Conservation (phyloP, 2,329 filamentous ascomycete genomes). For the Penicillium sclerotigenum region DNA sequence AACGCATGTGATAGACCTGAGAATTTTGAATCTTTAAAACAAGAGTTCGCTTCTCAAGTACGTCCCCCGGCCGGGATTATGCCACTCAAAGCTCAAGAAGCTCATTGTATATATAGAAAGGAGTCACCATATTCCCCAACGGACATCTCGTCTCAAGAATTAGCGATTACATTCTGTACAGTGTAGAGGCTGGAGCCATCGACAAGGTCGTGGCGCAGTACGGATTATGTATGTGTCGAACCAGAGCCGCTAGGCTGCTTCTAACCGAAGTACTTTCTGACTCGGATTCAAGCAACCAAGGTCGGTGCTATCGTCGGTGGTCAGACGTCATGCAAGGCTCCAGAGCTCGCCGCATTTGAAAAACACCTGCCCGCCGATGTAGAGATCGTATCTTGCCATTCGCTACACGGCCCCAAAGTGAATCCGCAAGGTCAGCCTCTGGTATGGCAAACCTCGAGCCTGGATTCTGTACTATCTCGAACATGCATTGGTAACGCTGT, state of each 20-base stretch:
- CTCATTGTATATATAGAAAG: constrained; percentile 62
- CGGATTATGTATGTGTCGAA: constrained; percentile 73
- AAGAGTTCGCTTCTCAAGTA: constrained; percentile 88
- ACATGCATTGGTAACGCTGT: constrained; percentile 14
- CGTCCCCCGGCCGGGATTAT: constrained; percentile 46
- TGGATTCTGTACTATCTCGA: constrained; percentile 12
- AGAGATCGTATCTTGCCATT: constrained; percentile 93
- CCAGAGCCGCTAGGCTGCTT: constrained; percentile 5
- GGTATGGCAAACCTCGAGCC: constrained; percentile 48
- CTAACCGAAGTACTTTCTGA: constrained; percentile 23
- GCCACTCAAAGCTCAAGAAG: constrained; percentile 29
- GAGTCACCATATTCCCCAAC: constrained; percentile 85
- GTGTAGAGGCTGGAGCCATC: constrained; percentile 90
- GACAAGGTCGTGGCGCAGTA: constrained; percentile 81
- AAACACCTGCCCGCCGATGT: constrained; percentile 82
- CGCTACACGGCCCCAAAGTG: constrained; percentile 87
- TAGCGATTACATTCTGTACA: constrained; percentile 99
- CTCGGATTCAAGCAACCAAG: constrained; percentile 70
- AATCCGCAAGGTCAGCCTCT: constrained; percentile 86
- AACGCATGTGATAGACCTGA: constrained; percentile 92
- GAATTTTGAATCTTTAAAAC: constrained; percentile 73
- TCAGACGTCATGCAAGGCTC: constrained; percentile 96
- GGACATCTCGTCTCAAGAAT: constrained; percentile 92
- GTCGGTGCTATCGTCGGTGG: constrained; percentile 92
- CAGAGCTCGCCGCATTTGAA: constrained; percentile 92